A percentile compares a stretch with the other conserved stretches of the same genome.
phyloP scores from a whole-genome alignment of 345 rosid species.

The Angophora floribunda region DNA sequence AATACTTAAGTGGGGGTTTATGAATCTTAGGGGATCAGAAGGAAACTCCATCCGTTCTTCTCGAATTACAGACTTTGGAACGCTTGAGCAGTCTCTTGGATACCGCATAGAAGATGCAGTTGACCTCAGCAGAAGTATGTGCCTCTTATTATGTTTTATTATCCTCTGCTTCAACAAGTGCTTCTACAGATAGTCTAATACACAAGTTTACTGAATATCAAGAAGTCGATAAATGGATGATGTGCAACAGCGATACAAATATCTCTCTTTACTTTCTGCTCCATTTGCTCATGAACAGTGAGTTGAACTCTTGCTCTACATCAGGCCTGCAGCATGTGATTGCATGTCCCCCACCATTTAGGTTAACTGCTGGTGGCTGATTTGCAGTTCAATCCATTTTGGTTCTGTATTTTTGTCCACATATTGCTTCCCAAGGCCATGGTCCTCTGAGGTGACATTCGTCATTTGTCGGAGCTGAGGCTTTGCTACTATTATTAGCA shows the following conservation, averaged over 20 bases:
- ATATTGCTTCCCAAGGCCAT: not conserved
- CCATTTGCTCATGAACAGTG: not conserved
- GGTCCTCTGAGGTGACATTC: not conserved
- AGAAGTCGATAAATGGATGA: not conserved
- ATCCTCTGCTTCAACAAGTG: not conserved
- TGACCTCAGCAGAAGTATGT: conserved; percentile 44
- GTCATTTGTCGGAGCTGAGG: not conserved
- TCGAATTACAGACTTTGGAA: conserved; percentile 28
- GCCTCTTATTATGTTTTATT: not conserved
- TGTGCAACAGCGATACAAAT: not conserved
- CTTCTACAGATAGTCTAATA: not conserved
- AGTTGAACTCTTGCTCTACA: not conserved
- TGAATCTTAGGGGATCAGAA: conserved; percentile 29
- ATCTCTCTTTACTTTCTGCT: not conserved
- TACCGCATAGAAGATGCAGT: conserved; percentile 37
- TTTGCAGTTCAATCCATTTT: not conserved
- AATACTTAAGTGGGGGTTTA: not conserved
- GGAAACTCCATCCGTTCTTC: conserved; percentile 20
- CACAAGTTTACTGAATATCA: not conserved
- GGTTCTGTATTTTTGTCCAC: not conserved
- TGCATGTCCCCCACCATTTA: not conserved
- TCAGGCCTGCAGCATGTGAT: not conserved
- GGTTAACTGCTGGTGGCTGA: not conserved
- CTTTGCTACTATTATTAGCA: not conserved
- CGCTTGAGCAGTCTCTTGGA: conserved; percentile 35